Evolutionary conservation across 345 rosid species (phyloP), one percentile per base, ranked within the genome.

Genomic region (Gossypium anomalum): DNA sequence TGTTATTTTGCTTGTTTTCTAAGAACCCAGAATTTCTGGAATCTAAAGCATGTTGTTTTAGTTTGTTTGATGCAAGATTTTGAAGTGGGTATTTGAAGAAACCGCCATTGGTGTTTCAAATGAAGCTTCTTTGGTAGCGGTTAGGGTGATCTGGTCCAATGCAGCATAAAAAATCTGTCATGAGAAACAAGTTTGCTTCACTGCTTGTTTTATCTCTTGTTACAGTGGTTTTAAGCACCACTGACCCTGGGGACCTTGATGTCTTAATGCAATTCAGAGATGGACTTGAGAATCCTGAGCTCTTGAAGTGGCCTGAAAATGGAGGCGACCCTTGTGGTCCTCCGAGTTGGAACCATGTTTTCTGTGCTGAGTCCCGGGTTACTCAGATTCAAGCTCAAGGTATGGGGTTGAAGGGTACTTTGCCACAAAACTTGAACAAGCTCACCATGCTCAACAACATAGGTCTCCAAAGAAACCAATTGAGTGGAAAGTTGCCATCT

Each of bases 281-380:
- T 23, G 91, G 90, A 67, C 83, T 91, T 60, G 82, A 84, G 77
- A 91, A 91, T 56, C 89, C 93, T 17, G 89, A 88, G 75, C 83
- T 86, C 65, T 80, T 91, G 52, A 71, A 82, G 67, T 91, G 97
- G 97, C 93, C 97, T 17, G 75, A 65, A n/a, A 72, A 67, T 74
- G 89, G 84, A 15, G 84, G 75, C 19, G 97, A 91, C 81, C 97
- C 93, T 0, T 91, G 97, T 78, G 93, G 93, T 7, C 71, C 82
- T 62, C 79, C 78, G 2, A 66, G 59, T 0, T 91, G 93, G 97
- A 82, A 84, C 25, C 83, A 86, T 72, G 89, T 91, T 23, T 73
- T 23, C 71, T 91, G 97, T 72, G 45, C 59, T 25, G 83, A 77
- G 70, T 67, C 84, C 17, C 78, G 92, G 76, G 88, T 91, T 34